Evolutionary conservation across 768 basidiomycete genomes (phyloP), one percentile per base, ranked within the genome.

Genomic region (Lactarius indigo): DNA sequence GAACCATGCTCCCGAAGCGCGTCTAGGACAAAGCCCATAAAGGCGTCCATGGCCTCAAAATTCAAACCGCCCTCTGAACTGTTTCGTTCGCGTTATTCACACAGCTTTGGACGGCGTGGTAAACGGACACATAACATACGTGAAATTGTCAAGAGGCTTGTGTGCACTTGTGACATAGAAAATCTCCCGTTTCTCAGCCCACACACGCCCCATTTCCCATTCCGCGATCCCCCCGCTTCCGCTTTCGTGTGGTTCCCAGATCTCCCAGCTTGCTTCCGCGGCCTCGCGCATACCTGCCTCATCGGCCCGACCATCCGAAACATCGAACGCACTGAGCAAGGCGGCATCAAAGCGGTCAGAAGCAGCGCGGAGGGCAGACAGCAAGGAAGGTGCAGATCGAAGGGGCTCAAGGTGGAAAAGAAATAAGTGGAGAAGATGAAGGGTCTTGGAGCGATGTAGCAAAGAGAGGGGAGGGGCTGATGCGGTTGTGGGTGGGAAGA

Each of bases 201-300:
- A 99, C 20, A 96, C 89, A 70, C 93, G 89, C 1, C 92, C 92
- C 81, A 97, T 87, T 76, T 96, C 96, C 92, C 92, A 96, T 64
- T 93, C 90, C 13, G 76, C 81, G 39, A 72, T 76, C 13, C 67
- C 71, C 62, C 57, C 79, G 39, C 52, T 52, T 57, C 52, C 23
- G 56, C 47, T 63, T 54, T 58, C 59, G 41, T 65, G 83, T 82
- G 70, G 70, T 44, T 82, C 76, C 84, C 89, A 91, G 0, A 97
- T 85, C 68, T 90, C 85, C 94, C 94, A 98, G 72, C 91, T 89
- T 0, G 91, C 85, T 63, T 85, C 85, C 6, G 95, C 92, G 0
- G 88, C 90, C 62, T 91, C 87, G 61, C 82, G 81, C 96, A 98
- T 98, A 15, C 79, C 84, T 1, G 68, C 74, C 72, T 96, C 93